Evolutionary conservation across 192 early-diverging fungal genomes (phyloP).

Genomic region (Coemansia sp.): DNA sequence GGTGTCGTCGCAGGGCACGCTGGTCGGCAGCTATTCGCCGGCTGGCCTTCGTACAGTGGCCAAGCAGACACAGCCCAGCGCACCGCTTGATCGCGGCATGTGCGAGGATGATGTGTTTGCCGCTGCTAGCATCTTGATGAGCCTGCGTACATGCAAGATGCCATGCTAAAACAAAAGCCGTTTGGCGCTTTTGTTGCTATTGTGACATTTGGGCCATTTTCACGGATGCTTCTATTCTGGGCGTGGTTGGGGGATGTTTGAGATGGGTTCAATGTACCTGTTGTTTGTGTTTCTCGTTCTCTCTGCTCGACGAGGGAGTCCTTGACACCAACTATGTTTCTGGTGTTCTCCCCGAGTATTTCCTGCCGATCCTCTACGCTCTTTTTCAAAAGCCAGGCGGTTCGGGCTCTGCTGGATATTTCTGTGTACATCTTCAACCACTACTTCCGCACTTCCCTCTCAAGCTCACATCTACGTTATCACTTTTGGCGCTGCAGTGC

Average conservation of each 20-base stretch:
- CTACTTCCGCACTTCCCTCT: neutral
- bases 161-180: conserved; percentile 25
- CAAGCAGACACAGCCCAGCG: conserved; percentile 11
- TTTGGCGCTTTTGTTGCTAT: neutral
- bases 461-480: neutral
- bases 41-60: conserved; percentile 2
- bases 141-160: conserved; percentile 51
- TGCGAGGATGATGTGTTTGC: conserved; percentile 49
- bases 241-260: neutral
- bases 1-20: conserved; percentile 43
- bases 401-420: neutral
- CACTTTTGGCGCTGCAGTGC: neutral
- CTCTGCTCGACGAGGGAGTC: too few relatives aligned
- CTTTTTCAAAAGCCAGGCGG: neutral
- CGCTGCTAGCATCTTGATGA: conserved; percentile 56
- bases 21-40: conserved; percentile 34
- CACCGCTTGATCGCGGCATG: conserved; percentile 2
- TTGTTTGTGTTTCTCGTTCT: too few relatives aligned
- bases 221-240: neutral
- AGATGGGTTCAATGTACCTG: too few relatives aligned
- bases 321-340: neutral
- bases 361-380: neutral
- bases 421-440: conserved; percentile 2
- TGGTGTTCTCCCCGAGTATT: neutral
- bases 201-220: neutral